Base-by-base conservation (phyloP, 345 rosid species). In the Lumnitzera littorea region DNA sequence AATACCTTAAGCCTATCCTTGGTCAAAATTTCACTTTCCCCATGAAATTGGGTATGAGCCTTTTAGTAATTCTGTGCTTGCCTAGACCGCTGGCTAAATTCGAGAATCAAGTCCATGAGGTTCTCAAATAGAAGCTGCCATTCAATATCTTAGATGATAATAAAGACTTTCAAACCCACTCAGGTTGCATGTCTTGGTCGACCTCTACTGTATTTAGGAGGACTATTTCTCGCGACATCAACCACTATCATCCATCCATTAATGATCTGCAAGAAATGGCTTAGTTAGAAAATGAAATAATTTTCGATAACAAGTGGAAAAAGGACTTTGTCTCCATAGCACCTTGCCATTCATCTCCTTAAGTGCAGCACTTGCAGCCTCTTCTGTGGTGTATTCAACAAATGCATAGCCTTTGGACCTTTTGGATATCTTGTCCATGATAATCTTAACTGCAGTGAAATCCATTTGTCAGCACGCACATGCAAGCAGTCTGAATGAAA, bases 221-320 rank as follows among this genome's bases (percentile, higher is more conserved):
- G 84, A 63, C 56, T 85, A 31, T 56, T 70, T 79, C 84, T 89
- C 58, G 91, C 98, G 53, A 89, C 95, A 72, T 92, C 97, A 25
- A 92, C 97, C 47, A 87, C 88, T 65, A 92, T 92, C 98, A 92
- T 84, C 98, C 98, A 92, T 41, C 98, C 98, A 62, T 92, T 92
- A 20, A 92, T 92, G 79, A 92, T 92, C 96, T 92, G 84, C 67
- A 48, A 55, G 51, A 50, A 64, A 11, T n/a, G n/a, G 60, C n/a
- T 46, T 41, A 24, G 20, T 56, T 56, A 24, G 49, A 62, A 43
- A 72, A 1, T 4, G 43, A 36, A 36, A 36, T 1, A 36, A 36
- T 9, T 36, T 36, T 6, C 11, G 3, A 36, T 36, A 6, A 7
- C 43, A 36, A 9, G 43, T 36, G 43, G 43, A 9, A 36, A 1